phyloP scores from a whole-genome alignment of 2,329 filamentous ascomycete species.

The Colletotrichum incanum region DNA sequence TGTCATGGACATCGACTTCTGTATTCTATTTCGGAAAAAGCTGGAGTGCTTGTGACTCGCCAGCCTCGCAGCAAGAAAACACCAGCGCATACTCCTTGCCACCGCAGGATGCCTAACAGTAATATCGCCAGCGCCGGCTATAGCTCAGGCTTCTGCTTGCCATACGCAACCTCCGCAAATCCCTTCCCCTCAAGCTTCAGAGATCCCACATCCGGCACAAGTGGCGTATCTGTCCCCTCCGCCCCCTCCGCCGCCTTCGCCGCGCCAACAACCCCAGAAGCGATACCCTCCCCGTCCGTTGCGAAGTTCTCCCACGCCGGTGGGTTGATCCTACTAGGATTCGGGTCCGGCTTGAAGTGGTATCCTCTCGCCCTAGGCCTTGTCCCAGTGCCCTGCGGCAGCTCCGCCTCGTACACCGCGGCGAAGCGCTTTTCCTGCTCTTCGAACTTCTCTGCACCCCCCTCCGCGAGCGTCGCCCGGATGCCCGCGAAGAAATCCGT shows the following conservation, averaged over 20 bases:
- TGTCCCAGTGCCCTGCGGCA: constrained; percentile 83
- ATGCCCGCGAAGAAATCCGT: constrained; percentile 81
- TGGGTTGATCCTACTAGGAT: constrained; percentile 77
- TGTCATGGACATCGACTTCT: too few species aligned
- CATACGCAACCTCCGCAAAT: constrained; percentile 59
- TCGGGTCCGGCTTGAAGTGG: constrained; percentile 81
- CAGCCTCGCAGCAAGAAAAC: not conserved
- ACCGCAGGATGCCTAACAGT: not conserved
- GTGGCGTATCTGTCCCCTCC: constrained; percentile 65
- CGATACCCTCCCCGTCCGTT: constrained; percentile 30
- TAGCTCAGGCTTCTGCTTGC: constrained; percentile 48
- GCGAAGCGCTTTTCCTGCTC: constrained; percentile 60
- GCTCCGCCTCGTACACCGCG: constrained; percentile 74
- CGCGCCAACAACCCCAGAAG: constrained; percentile 41
- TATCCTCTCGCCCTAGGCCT: constrained; percentile 88
- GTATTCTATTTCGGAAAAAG: not conserved
- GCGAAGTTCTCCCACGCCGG: constrained; percentile 75
- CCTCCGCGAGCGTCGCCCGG: constrained; percentile 73
- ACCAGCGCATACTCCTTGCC: too few species aligned
- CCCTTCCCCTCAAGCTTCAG: constrained; percentile 70
- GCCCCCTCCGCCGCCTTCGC: constrained; percentile 58
- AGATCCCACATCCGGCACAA: constrained; percentile 63
- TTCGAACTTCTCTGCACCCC: constrained; percentile 73
- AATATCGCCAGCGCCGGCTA: not conserved
- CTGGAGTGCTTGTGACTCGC: not conserved